Conservation (phyloP, 1,139 yeast species). For the Arxiozyma slooffiae region DNA sequence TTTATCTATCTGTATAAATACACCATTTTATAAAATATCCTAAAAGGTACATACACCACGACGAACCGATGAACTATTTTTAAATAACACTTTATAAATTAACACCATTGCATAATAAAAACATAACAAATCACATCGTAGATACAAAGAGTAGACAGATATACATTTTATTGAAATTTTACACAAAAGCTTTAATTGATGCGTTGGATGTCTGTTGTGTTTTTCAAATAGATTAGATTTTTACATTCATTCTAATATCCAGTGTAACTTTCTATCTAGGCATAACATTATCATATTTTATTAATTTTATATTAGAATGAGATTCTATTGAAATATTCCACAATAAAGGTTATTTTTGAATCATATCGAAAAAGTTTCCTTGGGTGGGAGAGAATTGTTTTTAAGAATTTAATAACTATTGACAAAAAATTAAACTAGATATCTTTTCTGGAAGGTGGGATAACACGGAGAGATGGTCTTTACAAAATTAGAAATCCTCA, state of each 20-base stretch:
- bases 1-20: too few relatives aligned
- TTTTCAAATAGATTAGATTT: slow-evolving; percentile 72
- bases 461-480: slow-evolving; percentile 92
- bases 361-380: slow-evolving; percentile 65
- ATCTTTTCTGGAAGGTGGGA: slow-evolving; percentile 55
- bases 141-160: slow-evolving; percentile 8
- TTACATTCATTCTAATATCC: slow-evolving; percentile 52
- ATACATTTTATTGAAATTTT: slow-evolving; percentile 13
- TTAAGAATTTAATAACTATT: slow-evolving; percentile 63
- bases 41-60: background rate
- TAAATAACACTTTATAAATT: background rate
- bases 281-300: slow-evolving; percentile 54
- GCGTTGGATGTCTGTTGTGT: slow-evolving; percentile 57
- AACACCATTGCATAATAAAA: background rate
- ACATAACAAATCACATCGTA: background rate
- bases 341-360: slow-evolving; percentile 54
- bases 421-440: slow-evolving; percentile 65
- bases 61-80: background rate
- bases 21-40: too few relatives aligned
- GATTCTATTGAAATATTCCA: slow-evolving; percentile 53
- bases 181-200: slow-evolving; percentile 15
- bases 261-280: slow-evolving; percentile 69
- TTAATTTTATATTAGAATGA: slow-evolving; percentile 45
- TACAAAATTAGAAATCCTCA: slow-evolving; percentile 42
- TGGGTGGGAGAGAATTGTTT: slow-evolving; percentile 74